These are phyloP conservation scores for Thuja plicata DNA, from an alignment of 83 land plant genomes.

Conservation along the genomic window DNA sequence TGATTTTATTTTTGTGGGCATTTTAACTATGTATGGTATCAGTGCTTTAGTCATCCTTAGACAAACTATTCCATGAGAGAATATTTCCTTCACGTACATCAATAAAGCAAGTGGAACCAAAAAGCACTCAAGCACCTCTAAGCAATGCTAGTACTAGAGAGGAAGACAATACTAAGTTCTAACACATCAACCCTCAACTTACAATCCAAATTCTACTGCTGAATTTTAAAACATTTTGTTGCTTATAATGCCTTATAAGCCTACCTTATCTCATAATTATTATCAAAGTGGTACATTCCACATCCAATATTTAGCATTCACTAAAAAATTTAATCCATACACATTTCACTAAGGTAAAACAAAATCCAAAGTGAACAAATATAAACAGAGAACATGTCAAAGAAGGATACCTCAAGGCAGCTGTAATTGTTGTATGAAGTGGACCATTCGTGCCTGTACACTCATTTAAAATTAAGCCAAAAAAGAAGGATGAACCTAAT, in stretches of 20 bases:
- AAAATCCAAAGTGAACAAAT: neutral
- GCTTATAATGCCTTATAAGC: neutral
- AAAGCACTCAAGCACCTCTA: neutral
- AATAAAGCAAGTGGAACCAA: neutral
- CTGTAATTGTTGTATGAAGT: conserved; percentile 19
- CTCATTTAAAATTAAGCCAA: neutral
- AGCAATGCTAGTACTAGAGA: neutral
- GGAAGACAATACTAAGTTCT: neutral
- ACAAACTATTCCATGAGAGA: too few species aligned
- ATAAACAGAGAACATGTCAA: neutral
- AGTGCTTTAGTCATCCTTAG: neutral
- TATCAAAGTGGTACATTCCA: neutral
- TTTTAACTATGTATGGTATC: neutral
- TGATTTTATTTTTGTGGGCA: neutral
- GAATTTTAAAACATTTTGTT: neutral
- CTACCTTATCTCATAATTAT: neutral
- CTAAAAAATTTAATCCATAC: neutral
- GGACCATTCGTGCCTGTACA: conserved; percentile 30
- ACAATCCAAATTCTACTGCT: neutral
- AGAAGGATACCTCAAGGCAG: conserved; percentile 23
- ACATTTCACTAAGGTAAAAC: neutral
- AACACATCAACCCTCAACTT: neutral
- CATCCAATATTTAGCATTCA: neutral
- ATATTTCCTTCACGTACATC: neutral
- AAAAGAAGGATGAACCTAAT: neutral